Evolutionary conservation across 331 rosid genomes (phyloP).

Genomic region (Arachis monticola): DNA sequence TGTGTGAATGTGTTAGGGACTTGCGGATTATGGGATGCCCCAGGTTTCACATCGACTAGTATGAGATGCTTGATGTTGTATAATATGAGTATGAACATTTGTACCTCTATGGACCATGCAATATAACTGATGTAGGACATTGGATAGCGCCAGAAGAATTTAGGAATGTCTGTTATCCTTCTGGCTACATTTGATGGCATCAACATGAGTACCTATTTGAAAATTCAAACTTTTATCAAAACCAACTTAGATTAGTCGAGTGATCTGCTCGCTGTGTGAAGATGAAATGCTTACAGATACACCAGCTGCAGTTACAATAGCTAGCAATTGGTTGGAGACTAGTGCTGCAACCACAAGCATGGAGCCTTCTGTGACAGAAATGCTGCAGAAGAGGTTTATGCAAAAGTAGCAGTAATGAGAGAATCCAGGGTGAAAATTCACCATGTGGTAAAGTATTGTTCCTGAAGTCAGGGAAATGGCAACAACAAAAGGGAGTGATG

Average conservation of each 20-base stretch:
- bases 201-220: conserved; percentile 44
- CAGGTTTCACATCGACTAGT: too few relatives aligned
- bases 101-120: conserved; percentile 47
- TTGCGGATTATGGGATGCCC: too few relatives aligned
- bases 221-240: neutral
- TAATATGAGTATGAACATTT: too few relatives aligned
- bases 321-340: conserved; percentile 44
- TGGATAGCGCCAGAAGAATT: conserved; percentile 56
- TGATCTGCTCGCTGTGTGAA: conserved; percentile 1
- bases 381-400: conserved; percentile 44
- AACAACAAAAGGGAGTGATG: conserved; percentile 48
- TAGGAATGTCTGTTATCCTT: conserved; percentile 42
- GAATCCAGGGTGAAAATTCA: conserved; percentile 51
- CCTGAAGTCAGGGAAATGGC: conserved; percentile 41
- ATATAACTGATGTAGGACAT: conserved; percentile 50
- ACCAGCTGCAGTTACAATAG: conserved; percentile 36
- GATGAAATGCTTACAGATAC: conserved; percentile 35
- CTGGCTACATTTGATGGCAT: conserved; percentile 44
- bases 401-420: conserved; percentile 43
- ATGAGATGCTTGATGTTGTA: too few relatives aligned
- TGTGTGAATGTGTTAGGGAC: too few relatives aligned
- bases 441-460: conserved; percentile 42
- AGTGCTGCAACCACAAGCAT: conserved; percentile 40
- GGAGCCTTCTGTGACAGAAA: conserved; percentile 40
- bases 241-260: too few relatives aligned